Evolutionary conservation across 257 asterid species (phyloP).

Genomic region (Capsicum rhomboideum): DNA sequence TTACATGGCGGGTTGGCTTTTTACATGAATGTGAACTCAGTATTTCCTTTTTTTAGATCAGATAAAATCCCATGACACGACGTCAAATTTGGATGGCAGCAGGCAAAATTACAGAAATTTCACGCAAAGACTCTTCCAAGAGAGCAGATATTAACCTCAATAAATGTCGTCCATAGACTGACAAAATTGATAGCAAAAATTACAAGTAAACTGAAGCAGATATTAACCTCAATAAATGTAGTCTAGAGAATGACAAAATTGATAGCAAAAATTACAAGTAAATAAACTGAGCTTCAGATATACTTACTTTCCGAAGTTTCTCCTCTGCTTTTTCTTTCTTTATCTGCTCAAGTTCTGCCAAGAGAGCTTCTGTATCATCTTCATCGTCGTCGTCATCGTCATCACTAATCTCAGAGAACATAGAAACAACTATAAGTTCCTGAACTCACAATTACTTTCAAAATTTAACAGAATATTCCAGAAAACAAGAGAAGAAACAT

Average conservation of each 20-base stretch:
- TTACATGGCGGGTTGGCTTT: neutral
- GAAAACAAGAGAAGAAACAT: neutral
- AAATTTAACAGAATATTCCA: neutral
- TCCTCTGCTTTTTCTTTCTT: constrained; percentile 92
- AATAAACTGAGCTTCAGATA: neutral
- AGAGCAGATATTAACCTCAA: neutral
- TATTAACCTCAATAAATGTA: neutral
- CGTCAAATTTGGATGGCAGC: neutral
- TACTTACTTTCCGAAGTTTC: constrained; percentile 67
- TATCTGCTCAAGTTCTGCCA: constrained; percentile 87
- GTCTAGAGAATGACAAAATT: neutral
- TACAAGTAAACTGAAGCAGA: too few species aligned
- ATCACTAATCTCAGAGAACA: constrained; percentile 13
- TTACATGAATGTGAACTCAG: neutral
- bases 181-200: neutral
- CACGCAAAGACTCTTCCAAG: neutral
- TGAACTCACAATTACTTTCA: neutral
- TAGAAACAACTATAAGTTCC: neutral
- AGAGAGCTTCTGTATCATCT: constrained; percentile 87
- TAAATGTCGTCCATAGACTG: neutral
- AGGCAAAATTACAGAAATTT: neutral
- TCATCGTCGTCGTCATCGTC: constrained; percentile 55
- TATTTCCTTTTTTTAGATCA: neutral
- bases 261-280: neutral
- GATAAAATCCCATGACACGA: neutral